Evolutionary conservation across 495 filamentous ascomycete species (phyloP), one percentile per base, ranked within the genome.

Genomic region (Rusavskia elegans): DNA sequence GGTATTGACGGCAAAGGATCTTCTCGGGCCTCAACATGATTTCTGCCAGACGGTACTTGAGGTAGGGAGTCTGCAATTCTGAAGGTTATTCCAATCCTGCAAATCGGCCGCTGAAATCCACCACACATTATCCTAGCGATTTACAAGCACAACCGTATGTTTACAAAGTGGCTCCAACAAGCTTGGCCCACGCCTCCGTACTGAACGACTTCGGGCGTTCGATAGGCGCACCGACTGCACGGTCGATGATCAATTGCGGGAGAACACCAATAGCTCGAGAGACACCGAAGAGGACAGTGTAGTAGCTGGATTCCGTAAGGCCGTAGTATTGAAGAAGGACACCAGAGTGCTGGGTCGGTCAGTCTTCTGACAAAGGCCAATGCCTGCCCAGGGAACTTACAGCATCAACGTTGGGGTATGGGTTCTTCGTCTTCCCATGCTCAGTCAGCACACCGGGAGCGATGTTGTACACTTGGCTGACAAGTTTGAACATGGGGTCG

Each of bases 381-480:
- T 7, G 20, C 55, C 61, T 61, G 60, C 50, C 68, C 44, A 68
- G 61, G 42, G 40, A 60, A 70, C 72, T 70, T 66, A 72, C 71
- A 63, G 78, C 74, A 66, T 85, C 82, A 53, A 84, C 80, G 66
- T 83, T 82, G 55, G 80, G 82, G 69, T 73, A 84, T 50, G 81
- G 78, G 83, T 93, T 92, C 84, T 93, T 93, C 71, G 88, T 94
- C 85, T 98, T 98, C 71, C 92, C 92, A 75, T 98, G 92, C 78
- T 97, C 90, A 55, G 93, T 97, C 61, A 98, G 74, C 53, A 98
- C 92, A 64, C 85, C 86, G 56, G 92, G 93, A 52, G 92, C 92
- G 65, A 98, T 96, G 83, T 98, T 96, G 82, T 95, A 96, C 58
- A 97, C 90, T 74, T 96, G 89, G 79, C 82, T 87, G 73, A 98